Conservation (phyloP, 805 yeast species). For the Kodamaea kaohsiungensis region DNA sequence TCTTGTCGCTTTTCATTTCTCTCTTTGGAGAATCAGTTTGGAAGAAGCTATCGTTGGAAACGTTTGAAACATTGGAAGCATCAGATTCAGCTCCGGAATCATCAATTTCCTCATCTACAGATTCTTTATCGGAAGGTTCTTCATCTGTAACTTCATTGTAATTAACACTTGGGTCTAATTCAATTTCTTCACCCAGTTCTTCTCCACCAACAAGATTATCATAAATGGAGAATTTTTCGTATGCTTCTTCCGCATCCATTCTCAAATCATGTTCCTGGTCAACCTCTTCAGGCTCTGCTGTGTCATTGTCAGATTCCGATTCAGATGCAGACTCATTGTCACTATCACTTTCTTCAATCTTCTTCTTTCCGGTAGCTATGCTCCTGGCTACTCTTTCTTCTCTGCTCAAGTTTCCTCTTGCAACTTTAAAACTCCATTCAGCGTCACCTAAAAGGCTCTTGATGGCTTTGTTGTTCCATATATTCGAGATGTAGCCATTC, state of each 20-base stretch:
- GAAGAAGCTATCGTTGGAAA: conserved; percentile 38
- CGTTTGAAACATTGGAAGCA: conserved; percentile 5
- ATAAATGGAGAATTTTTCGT: conserved; percentile 35
- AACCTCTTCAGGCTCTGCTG: neutral
- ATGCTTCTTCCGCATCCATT: conserved; percentile 26
- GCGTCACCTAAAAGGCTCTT: conserved; percentile 36
- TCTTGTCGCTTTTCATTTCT: conserved; percentile 20
- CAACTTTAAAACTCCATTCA: conserved; percentile 47
- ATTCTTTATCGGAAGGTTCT: conserved; percentile 49
- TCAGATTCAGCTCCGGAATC: conserved; percentile 14
- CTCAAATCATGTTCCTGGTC: conserved; percentile 11
- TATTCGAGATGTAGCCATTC: conserved; percentile 49
- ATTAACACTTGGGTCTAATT: conserved; percentile 38
- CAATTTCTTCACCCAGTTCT: conserved; percentile 29
- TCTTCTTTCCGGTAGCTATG: conserved; percentile 22
- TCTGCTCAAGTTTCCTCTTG: conserved; percentile 46
- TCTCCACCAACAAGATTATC: conserved; percentile 46
- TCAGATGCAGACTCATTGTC: conserved; percentile 24
- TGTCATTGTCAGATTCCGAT: conserved; percentile 16
- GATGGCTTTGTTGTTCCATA: conserved; percentile 47
- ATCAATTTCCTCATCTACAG: neutral
- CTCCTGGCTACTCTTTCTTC: conserved; percentile 35
- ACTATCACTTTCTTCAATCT: conserved; percentile 16
- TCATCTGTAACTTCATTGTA: conserved; percentile 68
- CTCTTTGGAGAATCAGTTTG: conserved; percentile 24